Conservation (phyloP, 2,329 filamentous ascomycete genomes). For the Catunica adiposa region DNA sequence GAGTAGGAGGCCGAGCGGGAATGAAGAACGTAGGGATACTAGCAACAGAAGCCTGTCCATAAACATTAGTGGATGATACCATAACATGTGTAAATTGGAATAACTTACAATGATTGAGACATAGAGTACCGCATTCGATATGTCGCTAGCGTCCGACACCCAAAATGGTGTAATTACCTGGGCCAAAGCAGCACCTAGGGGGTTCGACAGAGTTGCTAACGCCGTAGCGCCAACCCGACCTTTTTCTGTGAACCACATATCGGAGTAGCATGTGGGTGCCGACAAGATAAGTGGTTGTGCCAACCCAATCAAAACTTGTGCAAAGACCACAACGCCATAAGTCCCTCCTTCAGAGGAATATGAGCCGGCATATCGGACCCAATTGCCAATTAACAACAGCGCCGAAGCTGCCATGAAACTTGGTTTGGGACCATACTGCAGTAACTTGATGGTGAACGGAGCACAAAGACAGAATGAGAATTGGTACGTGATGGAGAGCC, state of each 20-base stretch:
- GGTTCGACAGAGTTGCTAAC: slow-evolving; percentile 70
- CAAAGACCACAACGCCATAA: slow-evolving; percentile 70
- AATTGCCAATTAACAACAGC: slow-evolving; percentile 69
- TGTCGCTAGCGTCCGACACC: slow-evolving; percentile 43
- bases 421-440: slow-evolving; percentile 65
- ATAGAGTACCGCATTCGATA: slow-evolving; percentile 73
- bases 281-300: slow-evolving; percentile 84
- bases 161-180: slow-evolving; percentile 73
- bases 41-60: slow-evolving; percentile 39
- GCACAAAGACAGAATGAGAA: slow-evolving; percentile 64
- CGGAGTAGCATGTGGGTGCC: slow-evolving; percentile 78
- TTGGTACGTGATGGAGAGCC: slow-evolving; percentile 76
- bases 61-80: not conserved
- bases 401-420: slow-evolving; percentile 59
- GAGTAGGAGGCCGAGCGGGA: slow-evolving; percentile 59
- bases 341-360: slow-evolving; percentile 35
- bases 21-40: slow-evolving; percentile 68
- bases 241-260: slow-evolving; percentile 68
- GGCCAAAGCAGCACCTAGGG: slow-evolving; percentile 73
- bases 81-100: not conserved
- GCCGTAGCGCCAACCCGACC: slow-evolving; percentile 82
- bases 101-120: slow-evolving; percentile 62
- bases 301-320: slow-evolving; percentile 77
- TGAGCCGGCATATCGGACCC: slow-evolving; percentile 70
- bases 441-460: slow-evolving; percentile 57